Evolutionary conservation across 1,284 basidiomycete species (phyloP).

Genomic region (Rhodotorula sp.): DNA sequence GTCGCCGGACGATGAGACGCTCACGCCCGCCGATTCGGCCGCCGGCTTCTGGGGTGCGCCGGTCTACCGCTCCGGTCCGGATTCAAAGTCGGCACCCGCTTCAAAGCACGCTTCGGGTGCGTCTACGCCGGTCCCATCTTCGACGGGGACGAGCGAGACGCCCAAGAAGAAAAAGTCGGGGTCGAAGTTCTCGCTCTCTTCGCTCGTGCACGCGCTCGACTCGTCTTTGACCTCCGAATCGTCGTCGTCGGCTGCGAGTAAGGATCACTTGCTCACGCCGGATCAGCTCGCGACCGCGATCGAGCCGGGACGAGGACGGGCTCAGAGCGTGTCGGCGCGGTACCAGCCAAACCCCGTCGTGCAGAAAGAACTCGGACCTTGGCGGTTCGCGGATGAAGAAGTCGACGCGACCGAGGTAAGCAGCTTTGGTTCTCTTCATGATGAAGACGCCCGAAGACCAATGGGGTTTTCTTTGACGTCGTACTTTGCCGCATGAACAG

Average conservation of each 20-base stretch:
- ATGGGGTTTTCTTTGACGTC: not conserved
- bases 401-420: conserved; percentile 50
- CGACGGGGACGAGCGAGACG: not conserved
- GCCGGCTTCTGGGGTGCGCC: not conserved
- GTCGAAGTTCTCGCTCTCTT: conserved; percentile 21
- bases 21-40: not conserved
- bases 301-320: not conserved
- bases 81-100: not conserved
- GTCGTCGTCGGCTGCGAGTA: conserved; percentile 26
- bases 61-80: not conserved
- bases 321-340: conserved; percentile 4
- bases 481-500: conserved; percentile 2
- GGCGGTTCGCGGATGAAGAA: conserved; percentile 49
- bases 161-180: conserved; percentile 25
- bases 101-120: not conserved
- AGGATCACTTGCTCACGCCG: conserved; percentile 45
- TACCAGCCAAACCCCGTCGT: conserved; percentile 7
- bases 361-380: conserved; percentile 46
- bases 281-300: conserved; percentile 36
- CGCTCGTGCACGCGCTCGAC: conserved; percentile 22
- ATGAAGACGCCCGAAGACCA: too few relatives aligned
- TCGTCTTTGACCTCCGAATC: conserved; percentile 3
- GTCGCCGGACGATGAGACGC: not conserved
- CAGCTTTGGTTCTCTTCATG: not conserved
- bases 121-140: not conserved